phyloP scores from a whole-genome alignment of 2,329 filamentous ascomycete species.

The Hansfordia pulvinata region DNA sequence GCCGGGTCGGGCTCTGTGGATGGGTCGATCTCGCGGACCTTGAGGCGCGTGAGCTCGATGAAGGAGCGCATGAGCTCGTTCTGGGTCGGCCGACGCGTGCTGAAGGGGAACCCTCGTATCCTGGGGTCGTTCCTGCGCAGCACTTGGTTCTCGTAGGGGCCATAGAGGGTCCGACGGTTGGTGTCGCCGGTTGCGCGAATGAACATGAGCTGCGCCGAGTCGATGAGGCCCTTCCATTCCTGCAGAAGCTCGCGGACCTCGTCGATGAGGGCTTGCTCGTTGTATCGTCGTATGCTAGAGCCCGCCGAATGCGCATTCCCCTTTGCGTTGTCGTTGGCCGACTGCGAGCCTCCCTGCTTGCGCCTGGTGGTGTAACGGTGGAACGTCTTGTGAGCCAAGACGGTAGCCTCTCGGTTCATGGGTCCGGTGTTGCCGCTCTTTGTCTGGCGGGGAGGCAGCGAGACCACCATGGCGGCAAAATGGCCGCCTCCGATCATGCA shows the following conservation, averaged over 20 bases:
- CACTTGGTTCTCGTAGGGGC: conserved; percentile 81
- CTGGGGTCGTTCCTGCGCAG: conserved; percentile 66
- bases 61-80: conserved; percentile 91
- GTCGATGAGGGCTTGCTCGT: conserved; percentile 79
- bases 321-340: conserved; percentile 87
- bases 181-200: conserved; percentile 78
- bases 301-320: conserved; percentile 90
- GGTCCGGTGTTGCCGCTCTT: conserved; percentile 53
- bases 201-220: conserved; percentile 75
- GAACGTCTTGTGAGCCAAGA: conserved; percentile 93
- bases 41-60: conserved; percentile 82
- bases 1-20: too few relatives aligned
- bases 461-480: conserved; percentile 93
- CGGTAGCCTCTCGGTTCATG: conserved; percentile 72
- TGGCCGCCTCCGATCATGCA: conserved; percentile 99
- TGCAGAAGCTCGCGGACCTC: conserved; percentile 71
- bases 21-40: conserved; percentile 67
- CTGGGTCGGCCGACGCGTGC: conserved; percentile 80
- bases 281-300: conserved; percentile 79
- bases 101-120: conserved; percentile 84
- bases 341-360: conserved; percentile 93
- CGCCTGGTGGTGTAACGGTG: conserved; percentile 92
- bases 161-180: conserved; percentile 78
- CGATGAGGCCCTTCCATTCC: conserved; percentile 79
- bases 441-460: conserved; percentile 64